Evolutionary conservation across 306 rosid genomes (phyloP).

Genomic region (Parietaria judaica): DNA sequence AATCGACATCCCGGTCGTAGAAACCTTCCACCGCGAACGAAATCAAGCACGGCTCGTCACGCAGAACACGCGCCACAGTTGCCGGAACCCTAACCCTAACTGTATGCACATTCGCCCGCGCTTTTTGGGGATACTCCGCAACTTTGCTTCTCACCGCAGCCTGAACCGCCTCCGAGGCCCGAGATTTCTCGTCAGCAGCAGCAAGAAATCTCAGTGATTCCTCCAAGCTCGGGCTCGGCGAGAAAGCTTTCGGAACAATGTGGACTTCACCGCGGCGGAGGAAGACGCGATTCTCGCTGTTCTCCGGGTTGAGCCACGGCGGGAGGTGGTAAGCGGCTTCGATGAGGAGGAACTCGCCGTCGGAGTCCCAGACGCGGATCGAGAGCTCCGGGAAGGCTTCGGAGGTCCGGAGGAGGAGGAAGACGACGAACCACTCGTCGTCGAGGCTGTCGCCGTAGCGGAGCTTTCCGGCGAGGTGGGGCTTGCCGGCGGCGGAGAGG

Average conservation of each 20-base stretch:
- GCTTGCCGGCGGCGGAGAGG: constrained; percentile 38
- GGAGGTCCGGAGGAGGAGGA: constrained; percentile 72
- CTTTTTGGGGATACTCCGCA: constrained; percentile 59
- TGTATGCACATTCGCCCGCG: constrained; percentile 42
- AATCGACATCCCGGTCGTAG: constrained; percentile 78
- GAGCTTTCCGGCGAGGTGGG: constrained; percentile 82
- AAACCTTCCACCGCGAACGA: constrained; percentile 80
- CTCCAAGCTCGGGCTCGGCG: constrained; percentile 36
- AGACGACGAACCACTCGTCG: constrained; percentile 89
- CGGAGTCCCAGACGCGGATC: constrained; percentile 76
- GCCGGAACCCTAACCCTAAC: constrained; percentile 79
- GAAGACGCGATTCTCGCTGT: constrained; percentile 60
- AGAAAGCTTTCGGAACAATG: constrained; percentile 39
- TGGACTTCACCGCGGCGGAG: constrained; percentile 53
- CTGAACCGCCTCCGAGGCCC: constrained; percentile 60
- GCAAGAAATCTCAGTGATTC: constrained; percentile 50
- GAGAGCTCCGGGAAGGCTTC: constrained; percentile 50
- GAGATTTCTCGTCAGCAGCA: constrained; percentile 26
- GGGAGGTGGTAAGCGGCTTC: constrained; percentile 94
- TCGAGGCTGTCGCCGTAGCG: constrained; percentile 80
- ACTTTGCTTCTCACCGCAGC: constrained; percentile 39
- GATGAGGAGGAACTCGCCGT: constrained; percentile 88
- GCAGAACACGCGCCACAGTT: constrained; percentile 56
- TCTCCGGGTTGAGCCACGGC: constrained; percentile 89
- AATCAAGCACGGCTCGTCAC: constrained; percentile 60